Conservation (phyloP, 352 stramenopile genomes). For the Phytopythium vexans region DNA sequence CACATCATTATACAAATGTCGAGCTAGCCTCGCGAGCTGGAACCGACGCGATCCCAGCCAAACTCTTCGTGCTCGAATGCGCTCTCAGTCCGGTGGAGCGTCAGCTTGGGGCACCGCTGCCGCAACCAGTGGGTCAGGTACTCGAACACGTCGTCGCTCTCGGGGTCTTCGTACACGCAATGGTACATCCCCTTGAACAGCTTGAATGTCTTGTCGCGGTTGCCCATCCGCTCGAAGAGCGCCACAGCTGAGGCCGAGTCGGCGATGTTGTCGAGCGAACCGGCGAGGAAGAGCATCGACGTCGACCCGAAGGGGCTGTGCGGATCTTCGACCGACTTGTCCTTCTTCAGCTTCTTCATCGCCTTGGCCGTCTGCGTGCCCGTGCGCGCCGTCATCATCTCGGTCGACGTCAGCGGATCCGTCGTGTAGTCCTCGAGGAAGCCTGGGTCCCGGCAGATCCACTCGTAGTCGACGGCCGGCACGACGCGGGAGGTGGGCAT, state of each 20-base stretch:
- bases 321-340: constrained; percentile 15
- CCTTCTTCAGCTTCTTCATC: constrained; percentile 30
- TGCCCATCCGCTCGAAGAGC: constrained; percentile 44
- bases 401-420: constrained; percentile 32
- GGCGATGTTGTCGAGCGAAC: constrained; percentile 40
- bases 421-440: constrained; percentile 30
- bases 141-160: constrained; percentile 44
- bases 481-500: constrained; percentile 29
- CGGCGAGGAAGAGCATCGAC: constrained; percentile 34
- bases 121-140: constrained; percentile 40
- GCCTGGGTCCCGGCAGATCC: constrained; percentile 30
- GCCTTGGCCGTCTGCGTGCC: constrained; percentile 30
- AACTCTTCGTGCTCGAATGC: too few species aligned
- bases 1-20: too few species aligned
- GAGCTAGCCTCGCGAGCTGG: too few species aligned
- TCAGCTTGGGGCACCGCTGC: constrained; percentile 15
- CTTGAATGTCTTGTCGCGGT: constrained; percentile 59
- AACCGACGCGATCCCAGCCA: too few species aligned
- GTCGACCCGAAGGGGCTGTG: constrained; percentile 22
- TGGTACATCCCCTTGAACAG: constrained; percentile 55
- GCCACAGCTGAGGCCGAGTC: constrained; percentile 34
- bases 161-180: constrained; percentile 54
- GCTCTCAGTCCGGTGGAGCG: too few species aligned
- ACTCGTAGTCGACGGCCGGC: constrained; percentile 26
- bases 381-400: constrained; percentile 33